These are phyloP conservation scores for Lodderomyces beijingensis DNA, from an alignment of 1,139 yeast species.

Conservation along the genomic window DNA sequence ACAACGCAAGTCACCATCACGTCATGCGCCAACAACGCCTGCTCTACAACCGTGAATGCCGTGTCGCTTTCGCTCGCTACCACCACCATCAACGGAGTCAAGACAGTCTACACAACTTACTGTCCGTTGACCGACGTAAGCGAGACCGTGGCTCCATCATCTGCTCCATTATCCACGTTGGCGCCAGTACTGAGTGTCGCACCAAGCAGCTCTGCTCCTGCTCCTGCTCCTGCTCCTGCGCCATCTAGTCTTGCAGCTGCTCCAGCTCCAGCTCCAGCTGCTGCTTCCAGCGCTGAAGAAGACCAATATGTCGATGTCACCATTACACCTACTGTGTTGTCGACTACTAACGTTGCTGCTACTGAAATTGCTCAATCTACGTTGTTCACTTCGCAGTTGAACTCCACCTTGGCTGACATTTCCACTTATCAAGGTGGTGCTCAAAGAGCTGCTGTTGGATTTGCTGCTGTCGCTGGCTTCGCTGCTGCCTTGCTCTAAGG, in stretches of 20 bases:
- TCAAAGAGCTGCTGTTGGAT: conserved; percentile 29
- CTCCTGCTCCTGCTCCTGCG: conserved; percentile 11
- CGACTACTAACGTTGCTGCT: conserved; percentile 14
- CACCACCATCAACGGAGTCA: conserved; percentile 37
- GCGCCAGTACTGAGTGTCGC: conserved; percentile 13
- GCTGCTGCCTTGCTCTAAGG: conserved; percentile 40
- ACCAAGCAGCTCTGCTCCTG: conserved; percentile 20
- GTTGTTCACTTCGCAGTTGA: conserved; percentile 18
- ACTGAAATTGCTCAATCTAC: conserved; percentile 26
- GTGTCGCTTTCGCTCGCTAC: conserved; percentile 30
- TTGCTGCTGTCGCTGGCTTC: conserved; percentile 42
- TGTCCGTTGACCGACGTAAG: conserved; percentile 39
- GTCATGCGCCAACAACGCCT: conserved; percentile 35
- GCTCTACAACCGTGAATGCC: conserved; percentile 25
- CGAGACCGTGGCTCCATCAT: conserved; percentile 11
- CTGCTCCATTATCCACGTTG: conserved; percentile 19
- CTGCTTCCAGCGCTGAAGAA: conserved; percentile 16
- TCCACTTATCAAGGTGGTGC: conserved; percentile 26
- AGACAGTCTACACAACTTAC: conserved; percentile 46
- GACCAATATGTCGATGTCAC: conserved; percentile 24
- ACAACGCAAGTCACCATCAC: conserved; percentile 42
- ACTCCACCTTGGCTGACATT: conserved; percentile 16
- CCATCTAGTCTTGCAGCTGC: conserved; percentile 20
- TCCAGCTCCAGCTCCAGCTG: conserved; percentile 21
- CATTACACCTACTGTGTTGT: conserved; percentile 18